A percentile compares a stretch with the other conserved stretches of the same genome.
Conservation (phyloP, 176 grass and related monocot species). For the Ensete glaucum region DNA sequence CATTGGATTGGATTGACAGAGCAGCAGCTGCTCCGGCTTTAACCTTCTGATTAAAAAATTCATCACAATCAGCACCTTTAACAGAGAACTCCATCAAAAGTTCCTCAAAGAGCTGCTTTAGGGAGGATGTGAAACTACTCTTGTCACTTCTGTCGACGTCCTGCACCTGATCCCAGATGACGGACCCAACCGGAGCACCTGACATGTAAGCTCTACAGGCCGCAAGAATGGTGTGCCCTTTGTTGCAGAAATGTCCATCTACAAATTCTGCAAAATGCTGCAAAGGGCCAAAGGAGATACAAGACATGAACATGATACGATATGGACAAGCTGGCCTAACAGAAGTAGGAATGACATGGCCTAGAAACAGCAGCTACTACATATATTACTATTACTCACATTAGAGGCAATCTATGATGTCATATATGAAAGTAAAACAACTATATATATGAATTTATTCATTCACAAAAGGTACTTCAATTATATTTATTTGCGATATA, state of each 20-base stretch:
- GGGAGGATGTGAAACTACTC: constrained; percentile 29
- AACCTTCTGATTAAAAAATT: constrained; percentile 45
- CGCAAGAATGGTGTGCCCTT: neutral
- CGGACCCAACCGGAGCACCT: neutral
- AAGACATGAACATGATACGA: no score
- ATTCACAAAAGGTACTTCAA: no score
- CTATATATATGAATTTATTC: no score
- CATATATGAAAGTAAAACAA: no score
- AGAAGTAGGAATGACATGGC: no score
- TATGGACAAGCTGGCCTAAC: no score
- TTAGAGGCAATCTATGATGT: no score
- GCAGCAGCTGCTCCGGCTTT: constrained; percentile 8
- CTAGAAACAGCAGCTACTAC: no score
- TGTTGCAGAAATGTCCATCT: neutral
- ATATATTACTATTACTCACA: no score
- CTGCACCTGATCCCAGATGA: neutral
- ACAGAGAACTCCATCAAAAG: constrained; percentile 93
- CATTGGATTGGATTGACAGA: neutral
- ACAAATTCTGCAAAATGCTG: constrained; percentile 1
- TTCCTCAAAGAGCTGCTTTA: constrained; percentile 57
- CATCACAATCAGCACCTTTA: constrained; percentile 70
- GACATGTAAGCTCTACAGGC: neutral
- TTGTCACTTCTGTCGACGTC: neutral
- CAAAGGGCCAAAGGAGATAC: neutral
- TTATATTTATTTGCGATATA: no score